Evolutionary conservation across 495 filamentous ascomycete species (phyloP), one percentile per base, ranked within the genome.

Genomic region (Eremomyces bilateralis): DNA sequence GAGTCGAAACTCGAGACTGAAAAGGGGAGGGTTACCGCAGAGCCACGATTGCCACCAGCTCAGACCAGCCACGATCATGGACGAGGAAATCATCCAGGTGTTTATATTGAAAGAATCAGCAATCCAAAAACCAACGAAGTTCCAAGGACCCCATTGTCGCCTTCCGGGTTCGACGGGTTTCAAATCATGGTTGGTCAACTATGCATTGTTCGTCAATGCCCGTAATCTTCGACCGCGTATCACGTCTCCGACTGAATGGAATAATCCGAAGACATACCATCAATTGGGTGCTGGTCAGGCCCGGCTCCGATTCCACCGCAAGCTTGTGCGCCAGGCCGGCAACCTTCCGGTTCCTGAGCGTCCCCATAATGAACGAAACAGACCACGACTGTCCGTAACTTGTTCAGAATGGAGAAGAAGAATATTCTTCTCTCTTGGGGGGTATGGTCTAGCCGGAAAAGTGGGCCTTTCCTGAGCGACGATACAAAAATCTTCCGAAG

Each of bases 41-140:
- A 93, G 59, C 84, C 83, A 93, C 2, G 80, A 71, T 54, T 93
- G 82, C 84, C 84, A 94, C 84, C 84, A 94, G 3, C 80, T 80
- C 31, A 93, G 60, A 4, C 82, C 78, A 37, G 54, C 59, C 0
- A 73, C 63, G 49, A 91, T 84, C 58, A 74, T 75, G 3, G 79
- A 75, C 10, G 79, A 84, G 0, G 75, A 71, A 41, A 93, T 92
- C 84, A 93, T 93, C 84, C 84, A 94, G 12, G 84, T 94, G 53
- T 94, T 94, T 53, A 94, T 90, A 53, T 94, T 94, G 54, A 92
- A 81, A 4, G 79, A 85, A 56, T 94, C 84, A 21, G 84, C 80
- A 31, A 50, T 37, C 47, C 47, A 50, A 32, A 50, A 91, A 15
- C 73, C 76, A 36, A 93, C 71, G 46, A 82, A 94, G 48, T 92